phyloP scores from a whole-genome alignment of 2,329 filamentous ascomycete genomes.

The Ramularia endophylla region DNA sequence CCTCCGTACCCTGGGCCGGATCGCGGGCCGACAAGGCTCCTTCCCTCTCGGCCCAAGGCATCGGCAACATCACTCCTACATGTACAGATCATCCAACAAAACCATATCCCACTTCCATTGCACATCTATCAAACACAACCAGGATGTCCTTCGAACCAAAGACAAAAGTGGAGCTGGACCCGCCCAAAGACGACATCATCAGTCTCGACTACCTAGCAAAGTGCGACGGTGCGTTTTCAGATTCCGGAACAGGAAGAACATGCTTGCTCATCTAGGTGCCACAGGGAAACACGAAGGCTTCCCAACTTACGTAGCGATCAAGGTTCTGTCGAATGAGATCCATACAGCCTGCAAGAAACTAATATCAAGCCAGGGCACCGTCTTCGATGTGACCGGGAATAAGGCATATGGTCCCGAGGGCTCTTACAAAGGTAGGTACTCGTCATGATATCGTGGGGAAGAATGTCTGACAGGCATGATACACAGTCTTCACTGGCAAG shows the following conservation, averaged over 20 bases:
- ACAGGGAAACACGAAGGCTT: constrained; percentile 58
- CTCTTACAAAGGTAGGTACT: constrained; percentile 66
- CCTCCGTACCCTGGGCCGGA: too few species aligned
- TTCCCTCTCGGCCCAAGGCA: too few species aligned
- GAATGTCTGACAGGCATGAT: neutral
- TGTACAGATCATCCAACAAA: constrained; percentile 39
- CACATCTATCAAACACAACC: neutral
- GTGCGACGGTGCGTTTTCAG: constrained; percentile 66
- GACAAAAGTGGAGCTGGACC: constrained; percentile 64
- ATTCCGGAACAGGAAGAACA: neutral
- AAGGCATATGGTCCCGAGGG: constrained; percentile 76
- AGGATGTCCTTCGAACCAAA: constrained; percentile 67
- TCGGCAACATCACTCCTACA: too few species aligned
- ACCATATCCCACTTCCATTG: too few species aligned
- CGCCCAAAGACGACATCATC: constrained; percentile 85
- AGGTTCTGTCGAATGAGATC: constrained; percentile 30
- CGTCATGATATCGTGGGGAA: neutral
- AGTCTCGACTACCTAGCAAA: constrained; percentile 70
- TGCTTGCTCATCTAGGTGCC: neutral
- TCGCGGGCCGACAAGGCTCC: too few species aligned
- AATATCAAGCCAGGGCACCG: constrained; percentile 60
- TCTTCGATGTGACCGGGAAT: constrained; percentile 93
- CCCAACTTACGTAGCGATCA: constrained; percentile 57
- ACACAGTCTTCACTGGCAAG: constrained; percentile 87
- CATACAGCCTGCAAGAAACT: neutral